Percentiles rank a stretch among this genome's conserved stretches.
phyloP scores from a whole-genome alignment of 371 early-diverging fungal genomes.

The Rhizomucor pusillus region DNA sequence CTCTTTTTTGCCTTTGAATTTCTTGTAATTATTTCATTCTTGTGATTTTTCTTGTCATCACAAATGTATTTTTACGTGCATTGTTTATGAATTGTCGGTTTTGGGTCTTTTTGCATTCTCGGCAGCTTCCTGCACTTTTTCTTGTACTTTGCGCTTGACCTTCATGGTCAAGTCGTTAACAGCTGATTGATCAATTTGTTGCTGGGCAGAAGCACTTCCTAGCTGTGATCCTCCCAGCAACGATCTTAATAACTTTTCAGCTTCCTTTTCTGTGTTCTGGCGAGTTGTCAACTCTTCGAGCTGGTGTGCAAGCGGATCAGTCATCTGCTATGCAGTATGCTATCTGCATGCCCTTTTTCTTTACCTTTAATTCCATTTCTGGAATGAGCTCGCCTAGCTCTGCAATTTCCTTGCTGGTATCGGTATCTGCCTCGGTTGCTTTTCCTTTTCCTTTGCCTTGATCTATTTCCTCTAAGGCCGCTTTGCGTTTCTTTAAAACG shows the following conservation, averaged over 20 bases:
- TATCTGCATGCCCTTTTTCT: too few relatives aligned
- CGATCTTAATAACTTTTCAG: conserved; percentile 31
- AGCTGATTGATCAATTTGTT: conserved; percentile 57
- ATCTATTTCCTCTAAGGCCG: conserved; percentile 19
- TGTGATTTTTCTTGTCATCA: conserved; percentile 75
- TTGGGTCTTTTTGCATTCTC: conserved; percentile 43
- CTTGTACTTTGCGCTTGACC: background rate
- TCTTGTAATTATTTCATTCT: conserved; percentile 98
- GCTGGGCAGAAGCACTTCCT: conserved; percentile 13
- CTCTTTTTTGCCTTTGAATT: conserved; percentile 88
- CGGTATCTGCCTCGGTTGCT: conserved; percentile 8
- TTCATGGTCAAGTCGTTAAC: background rate
- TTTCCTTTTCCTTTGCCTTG: conserved; percentile 41
- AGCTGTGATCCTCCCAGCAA: conserved; percentile 15
- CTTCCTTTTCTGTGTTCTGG: conserved; percentile 38
- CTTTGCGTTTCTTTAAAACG: conserved; percentile 55
- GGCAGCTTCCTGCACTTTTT: background rate
- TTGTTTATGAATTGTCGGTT: conserved; percentile 86
- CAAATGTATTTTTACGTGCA: conserved; percentile 90
- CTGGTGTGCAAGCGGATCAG: conserved; percentile 9
- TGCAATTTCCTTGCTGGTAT: conserved; percentile 30
- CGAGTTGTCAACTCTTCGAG: conserved; percentile 33
- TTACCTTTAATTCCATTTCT: conserved; percentile 53
- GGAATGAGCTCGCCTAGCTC: conserved; percentile 47
- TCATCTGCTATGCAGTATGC: background rate